These are phyloP conservation scores for Sporisorium sorghi DNA, from an alignment of 1,284 basidiomycete genomes.

Conservation along the genomic window DNA sequence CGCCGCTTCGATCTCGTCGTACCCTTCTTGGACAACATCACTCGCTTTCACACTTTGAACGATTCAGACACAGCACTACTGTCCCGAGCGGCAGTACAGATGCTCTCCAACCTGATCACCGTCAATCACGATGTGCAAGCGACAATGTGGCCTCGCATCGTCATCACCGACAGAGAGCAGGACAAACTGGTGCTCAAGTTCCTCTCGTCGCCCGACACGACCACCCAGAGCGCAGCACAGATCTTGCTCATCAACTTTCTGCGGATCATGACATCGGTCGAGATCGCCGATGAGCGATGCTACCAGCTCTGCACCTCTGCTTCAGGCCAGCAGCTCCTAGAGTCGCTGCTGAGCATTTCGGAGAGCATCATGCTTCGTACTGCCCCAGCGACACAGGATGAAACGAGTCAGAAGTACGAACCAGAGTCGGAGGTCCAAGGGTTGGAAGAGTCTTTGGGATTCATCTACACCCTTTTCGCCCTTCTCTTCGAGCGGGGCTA, in stretches of 20 bases:
- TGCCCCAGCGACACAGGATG: conserved; percentile 1
- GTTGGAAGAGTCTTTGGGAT: conserved; percentile 44
- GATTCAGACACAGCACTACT: conserved; percentile 30
- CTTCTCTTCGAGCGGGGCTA: conserved; percentile 35
- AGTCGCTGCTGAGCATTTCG: conserved; percentile 30
- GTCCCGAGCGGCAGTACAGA: conserved; percentile 34
- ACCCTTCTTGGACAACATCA: conserved; percentile 31
- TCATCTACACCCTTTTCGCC: conserved; percentile 50
- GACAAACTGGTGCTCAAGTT: conserved; percentile 33
- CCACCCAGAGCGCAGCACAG: conserved; percentile 40
- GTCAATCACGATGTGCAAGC: conserved; percentile 29
- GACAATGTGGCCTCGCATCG: conserved; percentile 31
- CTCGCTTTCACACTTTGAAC: conserved; percentile 38
- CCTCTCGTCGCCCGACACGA: conserved; percentile 39
- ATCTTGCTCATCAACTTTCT: conserved; percentile 47
- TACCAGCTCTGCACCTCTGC: conserved; percentile 22
- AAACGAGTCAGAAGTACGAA: conserved; percentile 9
- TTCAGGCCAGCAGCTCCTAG: conserved; percentile 20
- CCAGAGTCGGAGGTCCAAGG: conserved; percentile 21
- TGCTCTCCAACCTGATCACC: conserved; percentile 52
- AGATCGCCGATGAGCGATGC: conserved; percentile 10
- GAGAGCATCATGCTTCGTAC: conserved; percentile 47
- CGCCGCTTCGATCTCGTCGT: conserved; percentile 13
- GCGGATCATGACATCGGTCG: background rate
- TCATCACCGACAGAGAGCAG: conserved; percentile 12